Conservation (phyloP, 2,329 filamentous ascomycete genomes). For the Lomentospora prolificans region DNA sequence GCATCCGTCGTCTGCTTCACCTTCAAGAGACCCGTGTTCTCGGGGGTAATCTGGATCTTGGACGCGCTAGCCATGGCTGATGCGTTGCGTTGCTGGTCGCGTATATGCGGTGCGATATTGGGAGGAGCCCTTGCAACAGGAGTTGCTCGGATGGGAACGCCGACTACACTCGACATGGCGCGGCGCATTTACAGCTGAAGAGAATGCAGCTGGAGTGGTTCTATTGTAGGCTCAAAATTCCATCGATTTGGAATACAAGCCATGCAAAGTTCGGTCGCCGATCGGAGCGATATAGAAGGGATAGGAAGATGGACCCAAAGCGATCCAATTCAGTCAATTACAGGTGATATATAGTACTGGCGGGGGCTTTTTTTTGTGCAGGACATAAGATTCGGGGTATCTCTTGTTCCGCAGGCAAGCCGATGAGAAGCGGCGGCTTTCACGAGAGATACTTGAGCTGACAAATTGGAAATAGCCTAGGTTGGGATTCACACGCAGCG, state of each 20-base stretch:
- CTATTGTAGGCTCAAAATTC: too few relatives aligned
- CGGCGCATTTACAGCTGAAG: background rate
- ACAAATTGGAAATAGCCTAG: too few relatives aligned
- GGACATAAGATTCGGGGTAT: background rate
- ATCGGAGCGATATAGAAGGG: too few relatives aligned
- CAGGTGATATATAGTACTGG: too few relatives aligned
- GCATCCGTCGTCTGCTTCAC: conserved; percentile 43
- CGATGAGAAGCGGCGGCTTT: background rate
- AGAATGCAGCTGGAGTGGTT: too few relatives aligned
- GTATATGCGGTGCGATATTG: background rate
- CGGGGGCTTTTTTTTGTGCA: too few relatives aligned
- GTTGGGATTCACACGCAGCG: too few relatives aligned
- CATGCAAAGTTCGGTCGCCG: background rate
- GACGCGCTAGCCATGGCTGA: conserved; percentile 35
- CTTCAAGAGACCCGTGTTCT: conserved; percentile 40
- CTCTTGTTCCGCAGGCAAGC: background rate
- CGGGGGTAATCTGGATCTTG: conserved; percentile 35
- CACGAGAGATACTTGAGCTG: background rate
- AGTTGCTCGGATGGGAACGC: background rate
- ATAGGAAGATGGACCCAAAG: too few relatives aligned
- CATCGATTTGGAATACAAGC: too few relatives aligned
- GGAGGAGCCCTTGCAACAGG: background rate
- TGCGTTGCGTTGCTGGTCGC: background rate
- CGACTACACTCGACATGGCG: background rate
- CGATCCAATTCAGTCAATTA: too few relatives aligned